phyloP scores from a whole-genome alignment of 176 grass and related monocot species.

The Dactylis glomerata region DNA sequence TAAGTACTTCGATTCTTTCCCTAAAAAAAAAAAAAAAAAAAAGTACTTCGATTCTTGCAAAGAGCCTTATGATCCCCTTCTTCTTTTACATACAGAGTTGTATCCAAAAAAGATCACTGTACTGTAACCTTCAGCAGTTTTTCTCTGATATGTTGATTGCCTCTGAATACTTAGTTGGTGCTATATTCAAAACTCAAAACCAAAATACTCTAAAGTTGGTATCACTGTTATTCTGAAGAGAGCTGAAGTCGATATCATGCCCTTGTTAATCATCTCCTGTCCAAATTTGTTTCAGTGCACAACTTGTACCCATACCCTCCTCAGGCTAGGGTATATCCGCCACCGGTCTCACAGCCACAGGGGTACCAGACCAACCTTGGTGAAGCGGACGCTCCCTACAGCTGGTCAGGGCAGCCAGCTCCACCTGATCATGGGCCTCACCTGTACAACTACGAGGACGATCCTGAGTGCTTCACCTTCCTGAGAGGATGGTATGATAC shows the following conservation, averaged over 20 bases:
- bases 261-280: neutral
- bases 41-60: too few relatives aligned
- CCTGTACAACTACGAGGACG: constrained; percentile 25
- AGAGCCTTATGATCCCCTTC: neutral
- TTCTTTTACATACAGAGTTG: neutral
- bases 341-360: neutral
- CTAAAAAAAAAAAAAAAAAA: too few relatives aligned
- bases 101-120: too few relatives aligned
- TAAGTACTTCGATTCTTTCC: neutral
- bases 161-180: neutral
- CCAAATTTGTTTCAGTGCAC: neutral
- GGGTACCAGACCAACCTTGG: neutral
- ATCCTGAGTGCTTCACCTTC: constrained; percentile 44
- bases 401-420: neutral
- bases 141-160: neutral
- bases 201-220: neutral
- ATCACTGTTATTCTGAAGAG: neutral
- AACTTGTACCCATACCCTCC: constrained; percentile 2
- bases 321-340: neutral
- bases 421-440: neutral
- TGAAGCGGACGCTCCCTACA: neutral
- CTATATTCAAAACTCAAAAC: neutral
- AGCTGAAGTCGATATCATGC: neutral
- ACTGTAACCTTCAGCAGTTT: too few relatives aligned
- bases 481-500: constrained; percentile 40